Base-by-base conservation (phyloP, 2,329 filamentous ascomycete species). In the Claviceps maximensis region DNA sequence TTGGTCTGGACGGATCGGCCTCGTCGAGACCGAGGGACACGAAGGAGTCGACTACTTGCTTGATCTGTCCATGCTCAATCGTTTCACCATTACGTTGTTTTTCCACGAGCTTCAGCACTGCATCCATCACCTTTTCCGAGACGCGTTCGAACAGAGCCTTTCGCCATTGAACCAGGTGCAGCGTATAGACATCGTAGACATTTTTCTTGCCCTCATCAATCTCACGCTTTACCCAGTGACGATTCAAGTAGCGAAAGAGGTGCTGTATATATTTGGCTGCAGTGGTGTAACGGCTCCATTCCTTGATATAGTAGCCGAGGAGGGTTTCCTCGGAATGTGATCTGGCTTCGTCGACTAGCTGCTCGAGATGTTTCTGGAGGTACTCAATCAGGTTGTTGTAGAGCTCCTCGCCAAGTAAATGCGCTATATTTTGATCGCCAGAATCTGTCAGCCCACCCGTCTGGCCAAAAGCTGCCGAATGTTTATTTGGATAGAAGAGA, bases 161-260 rank as follows among this genome's bases (percentile, higher is more conserved):
- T 59, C 90, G 89, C 93, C 93, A 98, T 65, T 91, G 88, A 21
- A 97, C 93, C 42, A 98, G 75, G 62, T 98, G 93, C 38, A 98
- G 74, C 0, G 93, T 98, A 70, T 98, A 98, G 48, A 98, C 93
- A 67, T 98, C 93, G 68, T 94, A 97, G 8, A 97, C 87, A 63
- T 91, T 87, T 74, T 97, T 96, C 73, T 98, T 97, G 36, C 93
- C 93, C 69, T 98, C 93, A 58, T 98, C 93, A 72, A 98, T 95
- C 71, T 98, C 93, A 31, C 93, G 80, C 77, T 96, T 98, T 2
- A 98, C 93, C 93, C 94, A 98, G 71, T 98, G 93, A 31, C 93
- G 82, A 65, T 98, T 98, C 27, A 98, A 80, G 65, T 98, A 98
- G 52, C 86, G 78, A 75, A 98, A 98, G 8, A 98, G 74, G 66